Evolutionary conservation across 306 rosid genomes (phyloP), one percentile per base, ranked within the genome.

Genomic region (Cucurbita maxima): DNA sequence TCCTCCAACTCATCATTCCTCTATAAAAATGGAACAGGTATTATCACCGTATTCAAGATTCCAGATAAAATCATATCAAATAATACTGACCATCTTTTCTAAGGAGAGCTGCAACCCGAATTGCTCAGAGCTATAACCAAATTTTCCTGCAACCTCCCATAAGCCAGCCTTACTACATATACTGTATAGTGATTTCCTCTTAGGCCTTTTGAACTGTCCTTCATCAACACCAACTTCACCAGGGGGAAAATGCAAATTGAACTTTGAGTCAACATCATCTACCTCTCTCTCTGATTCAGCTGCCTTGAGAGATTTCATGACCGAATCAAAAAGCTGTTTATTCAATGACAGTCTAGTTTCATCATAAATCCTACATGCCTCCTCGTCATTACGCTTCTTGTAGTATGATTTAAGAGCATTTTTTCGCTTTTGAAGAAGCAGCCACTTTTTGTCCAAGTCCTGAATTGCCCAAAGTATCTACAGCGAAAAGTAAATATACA

Each of bases 271-370:
- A 79, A 94, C 99, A 76, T 94, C 99, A 68, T 94, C 99, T 81
- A 94, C 90, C 86, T 94, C 99, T 73, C 97, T 85, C 81, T 94
- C 99, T 19, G 99, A 85, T 79, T 88, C 97, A 62, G 99, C 99
- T 75, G 90, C 96, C 87, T 89, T 88, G 68, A 94, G 82, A 3
- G 92, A 86, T 82, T 86, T 89, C 88, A 89, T 94, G 73, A 89
- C 84, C 44, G 99, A 94, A 61, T 91, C 99, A 83, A 88, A 94
- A 81, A 89, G 80, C 72, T 86, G 90, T 71, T 83, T 84, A 81
- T 91, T 91, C 71, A 94, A 78, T 60, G 80, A 78, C 44, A 86
- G 91, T 81, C 91, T 83, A 36, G 91, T 84, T 84, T 85, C 97
- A 83, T 94, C 92, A 79, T 91, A 85, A 18, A 84, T 80, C 34